These are phyloP conservation scores for Barnettozyma populi DNA, from an alignment of 805 yeast species.

Conservation along the genomic window DNA sequence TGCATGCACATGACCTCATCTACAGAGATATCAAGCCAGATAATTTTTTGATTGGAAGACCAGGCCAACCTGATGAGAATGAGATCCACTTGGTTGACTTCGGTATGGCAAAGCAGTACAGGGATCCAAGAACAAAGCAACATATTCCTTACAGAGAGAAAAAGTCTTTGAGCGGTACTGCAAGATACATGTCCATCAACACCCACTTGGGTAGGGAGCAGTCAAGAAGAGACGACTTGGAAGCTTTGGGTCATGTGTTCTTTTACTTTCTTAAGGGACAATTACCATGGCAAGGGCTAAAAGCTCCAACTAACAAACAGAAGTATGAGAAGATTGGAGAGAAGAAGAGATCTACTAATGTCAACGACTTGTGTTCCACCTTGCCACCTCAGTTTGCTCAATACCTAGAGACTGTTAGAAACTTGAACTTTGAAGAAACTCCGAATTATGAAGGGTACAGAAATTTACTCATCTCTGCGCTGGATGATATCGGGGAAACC, in stretches of 20 bases:
- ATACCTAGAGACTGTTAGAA: constrained; percentile 63
- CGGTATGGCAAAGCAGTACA: constrained; percentile 83
- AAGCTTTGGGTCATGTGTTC: constrained; percentile 77
- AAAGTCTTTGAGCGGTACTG: constrained; percentile 78
- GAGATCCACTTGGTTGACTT: constrained; percentile 71
- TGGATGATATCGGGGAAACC: constrained; percentile 50
- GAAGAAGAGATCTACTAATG: constrained; percentile 65
- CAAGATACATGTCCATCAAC: constrained; percentile 82
- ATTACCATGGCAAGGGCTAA: constrained; percentile 87
- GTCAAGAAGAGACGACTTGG: constrained; percentile 77
- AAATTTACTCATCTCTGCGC: constrained; percentile 51
- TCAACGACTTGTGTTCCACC: constrained; percentile 52
- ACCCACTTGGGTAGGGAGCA: constrained; percentile 86
- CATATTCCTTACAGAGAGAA: constrained; percentile 81
- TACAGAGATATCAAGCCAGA: constrained; percentile 84
- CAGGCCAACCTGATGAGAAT: constrained; percentile 56
- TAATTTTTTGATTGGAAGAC: constrained; percentile 67
- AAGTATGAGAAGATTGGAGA: constrained; percentile 83
- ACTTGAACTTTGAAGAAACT: constrained; percentile 69
- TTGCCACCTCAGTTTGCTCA: constrained; percentile 72
- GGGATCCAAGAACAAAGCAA: constrained; percentile 74
- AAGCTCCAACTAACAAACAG: constrained; percentile 79
- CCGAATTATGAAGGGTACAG: constrained; percentile 72
- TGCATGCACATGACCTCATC: constrained; percentile 71
- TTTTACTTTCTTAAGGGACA: constrained; percentile 74